Evolutionary conservation across 192 early-diverging fungal genomes (phyloP).

Genomic region (Coemansia sp.): DNA sequence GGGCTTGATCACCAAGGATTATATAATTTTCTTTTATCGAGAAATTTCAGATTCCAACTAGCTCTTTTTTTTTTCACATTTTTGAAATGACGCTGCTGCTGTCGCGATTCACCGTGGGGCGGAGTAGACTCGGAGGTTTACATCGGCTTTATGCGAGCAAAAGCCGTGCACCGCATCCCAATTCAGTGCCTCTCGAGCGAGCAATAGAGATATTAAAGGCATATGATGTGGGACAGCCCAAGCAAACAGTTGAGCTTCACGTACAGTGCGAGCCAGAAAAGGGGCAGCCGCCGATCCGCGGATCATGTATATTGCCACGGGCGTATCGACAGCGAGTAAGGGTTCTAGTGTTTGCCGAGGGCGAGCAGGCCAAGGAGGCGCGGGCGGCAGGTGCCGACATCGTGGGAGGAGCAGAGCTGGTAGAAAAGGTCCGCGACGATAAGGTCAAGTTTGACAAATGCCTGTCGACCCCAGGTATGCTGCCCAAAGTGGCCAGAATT

Average conservation of each 20-base stretch:
- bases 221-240: conserved; percentile 64
- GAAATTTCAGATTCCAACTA: neutral
- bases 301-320: conserved; percentile 71
- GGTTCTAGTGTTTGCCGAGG: conserved; percentile 87
- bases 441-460: conserved; percentile 78
- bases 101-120: conserved; percentile 8
- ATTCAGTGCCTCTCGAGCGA: conserved; percentile 49
- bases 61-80: neutral
- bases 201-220: conserved; percentile 61
- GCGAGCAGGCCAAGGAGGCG: conserved; percentile 78
- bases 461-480: conserved; percentile 84
- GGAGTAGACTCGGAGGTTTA: neutral
- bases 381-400: conserved; percentile 72
- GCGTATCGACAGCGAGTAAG: conserved; percentile 54
- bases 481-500: conserved; percentile 83
- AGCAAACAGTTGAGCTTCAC: conserved; percentile 64
- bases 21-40: too few species aligned
- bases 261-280: conserved; percentile 73
- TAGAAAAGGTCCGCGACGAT: conserved; percentile 63
- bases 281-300: conserved; percentile 76
- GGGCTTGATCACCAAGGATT: too few species aligned
- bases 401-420: conserved; percentile 86
- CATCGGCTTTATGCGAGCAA: conserved; percentile 19
- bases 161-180: conserved; percentile 39
- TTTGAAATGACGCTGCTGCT: neutral